Evolutionary conservation across 768 basidiomycete genomes (phyloP).

Genomic region (Boletus edulis): DNA sequence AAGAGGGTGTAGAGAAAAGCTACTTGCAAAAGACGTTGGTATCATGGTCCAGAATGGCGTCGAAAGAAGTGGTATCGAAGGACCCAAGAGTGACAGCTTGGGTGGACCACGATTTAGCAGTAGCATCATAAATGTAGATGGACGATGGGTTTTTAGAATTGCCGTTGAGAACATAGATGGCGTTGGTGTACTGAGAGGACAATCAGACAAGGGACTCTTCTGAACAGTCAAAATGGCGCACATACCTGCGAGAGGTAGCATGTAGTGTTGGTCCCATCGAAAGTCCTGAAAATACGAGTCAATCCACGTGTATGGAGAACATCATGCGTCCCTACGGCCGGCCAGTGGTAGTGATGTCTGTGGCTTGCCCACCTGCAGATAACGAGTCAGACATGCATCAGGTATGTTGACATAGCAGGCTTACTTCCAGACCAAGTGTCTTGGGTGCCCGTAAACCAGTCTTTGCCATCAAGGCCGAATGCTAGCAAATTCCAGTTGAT

Average conservation of each 20-base stretch:
- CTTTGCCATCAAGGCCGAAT: slow-evolving; percentile 80
- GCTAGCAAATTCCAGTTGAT: slow-evolving; percentile 78
- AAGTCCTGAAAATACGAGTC: slow-evolving; percentile 44
- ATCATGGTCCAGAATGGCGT: slow-evolving; percentile 87
- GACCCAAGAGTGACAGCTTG: slow-evolving; percentile 54
- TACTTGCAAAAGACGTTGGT: slow-evolving; percentile 81
- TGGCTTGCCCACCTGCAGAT: slow-evolving; percentile 36
- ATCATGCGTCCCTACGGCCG: slow-evolving; percentile 60
- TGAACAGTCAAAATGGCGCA: neutral
- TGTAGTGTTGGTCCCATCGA: slow-evolving; percentile 58
- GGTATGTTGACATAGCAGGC: slow-evolving; percentile 6
- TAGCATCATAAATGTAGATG: slow-evolving; percentile 81
- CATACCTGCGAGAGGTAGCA: slow-evolving; percentile 72
- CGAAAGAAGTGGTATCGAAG: slow-evolving; percentile 64
- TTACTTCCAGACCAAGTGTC: slow-evolving; percentile 62
- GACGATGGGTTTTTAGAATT: slow-evolving; percentile 66
- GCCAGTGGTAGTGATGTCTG: slow-evolving; percentile 70
- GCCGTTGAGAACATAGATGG: slow-evolving; percentile 80
- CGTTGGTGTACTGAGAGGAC: slow-evolving; percentile 67
- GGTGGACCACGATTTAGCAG: slow-evolving; percentile 71
- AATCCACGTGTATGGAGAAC: neutral
- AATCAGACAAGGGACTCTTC: neutral
- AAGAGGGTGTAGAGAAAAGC: neutral
- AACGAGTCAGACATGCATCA: neutral
- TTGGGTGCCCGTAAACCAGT: slow-evolving; percentile 77